phyloP scores from a whole-genome alignment of 106 monocot genomes.

The Xerophyta viscosa region DNA sequence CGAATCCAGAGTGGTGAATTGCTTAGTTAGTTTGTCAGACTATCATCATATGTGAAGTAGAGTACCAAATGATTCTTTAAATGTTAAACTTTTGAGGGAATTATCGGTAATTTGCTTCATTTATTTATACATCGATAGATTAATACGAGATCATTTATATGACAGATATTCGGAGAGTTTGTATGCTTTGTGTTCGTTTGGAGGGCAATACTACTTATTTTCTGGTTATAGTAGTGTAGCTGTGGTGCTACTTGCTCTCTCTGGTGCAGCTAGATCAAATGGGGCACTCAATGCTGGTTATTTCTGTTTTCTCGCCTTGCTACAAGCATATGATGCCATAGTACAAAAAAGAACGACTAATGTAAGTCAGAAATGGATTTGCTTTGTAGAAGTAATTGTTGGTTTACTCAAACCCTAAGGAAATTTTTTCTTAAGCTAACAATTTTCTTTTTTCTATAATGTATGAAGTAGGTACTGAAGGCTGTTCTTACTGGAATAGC shows the following conservation, averaged over 20 bases:
- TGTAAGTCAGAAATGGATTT: conserved; percentile 16
- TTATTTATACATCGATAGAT: no score
- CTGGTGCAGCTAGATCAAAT: conserved; percentile 73
- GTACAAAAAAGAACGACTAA: conserved; percentile 24
- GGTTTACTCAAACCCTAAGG: no score
- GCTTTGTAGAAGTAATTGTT: no score
- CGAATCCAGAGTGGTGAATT: not conserved
- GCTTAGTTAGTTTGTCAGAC: no score
- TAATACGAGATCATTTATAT: conserved; percentile 13
- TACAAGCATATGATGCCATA: conserved; percentile 31
- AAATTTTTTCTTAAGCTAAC: conserved; percentile 4
- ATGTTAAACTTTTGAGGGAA: no score
- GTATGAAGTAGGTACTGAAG: conserved; percentile 43
- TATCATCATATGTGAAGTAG: no score
- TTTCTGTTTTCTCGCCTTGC: conserved; percentile 50
- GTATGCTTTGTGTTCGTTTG: conserved; percentile 60
- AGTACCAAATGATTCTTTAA: no score
- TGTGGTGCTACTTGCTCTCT: conserved; percentile 47
- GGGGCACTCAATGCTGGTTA: conserved; percentile 78
- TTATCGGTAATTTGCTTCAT: no score
- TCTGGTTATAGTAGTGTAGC: conserved; percentile 46
- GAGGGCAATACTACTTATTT: conserved; percentile 55
- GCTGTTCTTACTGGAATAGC: conserved; percentile 25
- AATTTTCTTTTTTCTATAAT: not conserved
- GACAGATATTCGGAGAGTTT: conserved; percentile 73